Conservation (phyloP, 169 alveolate species). For the Plasmodium gonderi region DNA sequence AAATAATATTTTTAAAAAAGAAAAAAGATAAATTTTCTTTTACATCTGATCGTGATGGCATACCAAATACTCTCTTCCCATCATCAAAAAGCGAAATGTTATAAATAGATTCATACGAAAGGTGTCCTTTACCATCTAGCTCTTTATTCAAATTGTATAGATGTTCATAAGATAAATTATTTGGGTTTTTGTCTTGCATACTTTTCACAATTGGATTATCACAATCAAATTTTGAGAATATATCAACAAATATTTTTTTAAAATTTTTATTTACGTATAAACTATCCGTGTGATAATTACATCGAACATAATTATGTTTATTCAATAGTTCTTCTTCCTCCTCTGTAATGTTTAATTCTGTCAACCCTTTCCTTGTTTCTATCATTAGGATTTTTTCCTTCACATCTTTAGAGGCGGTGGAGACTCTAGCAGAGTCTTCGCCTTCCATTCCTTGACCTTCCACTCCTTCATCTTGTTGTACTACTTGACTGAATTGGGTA, state of each 20-base stretch:
- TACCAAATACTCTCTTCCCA: neutral
- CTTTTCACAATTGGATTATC: conserved; percentile 20
- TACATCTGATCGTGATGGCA: conserved; percentile 36
- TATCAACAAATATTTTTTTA: conserved; percentile 4
- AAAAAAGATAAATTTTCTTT: conserved; percentile 16
- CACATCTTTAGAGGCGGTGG: neutral
- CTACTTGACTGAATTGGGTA: neutral
- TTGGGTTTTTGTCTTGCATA: neutral
- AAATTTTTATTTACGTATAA: conserved; percentile 17
- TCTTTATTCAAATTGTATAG: neutral
- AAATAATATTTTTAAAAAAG: conserved; percentile 13
- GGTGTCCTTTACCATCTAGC: neutral
- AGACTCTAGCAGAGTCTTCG: neutral
- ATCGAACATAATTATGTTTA: neutral
- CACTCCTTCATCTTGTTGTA: too few species aligned
- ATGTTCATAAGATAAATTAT: neutral
- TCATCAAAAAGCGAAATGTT: conserved; percentile 11
- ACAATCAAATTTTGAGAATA: conserved; percentile 10
- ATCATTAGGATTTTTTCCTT: neutral
- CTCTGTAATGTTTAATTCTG: neutral
- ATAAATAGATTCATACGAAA: neutral
- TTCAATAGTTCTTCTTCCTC: conserved; percentile 19
- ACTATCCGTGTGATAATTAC: conserved; percentile 16
- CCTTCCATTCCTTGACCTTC: neutral
- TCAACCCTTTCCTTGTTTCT: neutral